These are phyloP conservation scores for Stromatinia cepivora DNA, from an alignment of 2,329 filamentous ascomycete species.

Conservation along the genomic window DNA sequence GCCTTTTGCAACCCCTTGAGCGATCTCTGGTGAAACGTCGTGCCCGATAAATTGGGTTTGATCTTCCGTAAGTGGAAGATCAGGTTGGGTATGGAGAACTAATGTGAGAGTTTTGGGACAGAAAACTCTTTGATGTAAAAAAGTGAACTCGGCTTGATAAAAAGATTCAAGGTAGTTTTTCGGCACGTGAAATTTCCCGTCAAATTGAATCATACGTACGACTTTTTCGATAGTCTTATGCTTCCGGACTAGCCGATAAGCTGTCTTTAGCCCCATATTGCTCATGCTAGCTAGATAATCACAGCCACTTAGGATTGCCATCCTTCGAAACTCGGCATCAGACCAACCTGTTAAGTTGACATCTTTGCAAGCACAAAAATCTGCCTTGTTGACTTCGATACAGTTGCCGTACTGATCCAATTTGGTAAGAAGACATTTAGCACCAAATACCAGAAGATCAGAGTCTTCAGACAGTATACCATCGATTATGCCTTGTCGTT, in stretches of 20 bases:
- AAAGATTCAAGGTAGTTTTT: constrained; percentile 79
- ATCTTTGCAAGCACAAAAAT: constrained; percentile 87
- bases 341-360: constrained; percentile 90
- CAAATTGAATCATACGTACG: constrained; percentile 80
- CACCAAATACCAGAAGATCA: constrained; percentile 92
- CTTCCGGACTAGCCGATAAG: constrained; percentile 85
- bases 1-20: constrained; percentile 73
- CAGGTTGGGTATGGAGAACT: constrained; percentile 71
- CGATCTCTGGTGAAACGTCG: constrained; percentile 66
- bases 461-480: constrained; percentile 97
- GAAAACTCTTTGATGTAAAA: constrained; percentile 92
- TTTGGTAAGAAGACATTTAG: constrained; percentile 87
- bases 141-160: constrained; percentile 84
- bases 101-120: constrained; percentile 71
- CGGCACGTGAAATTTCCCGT: constrained; percentile 81
- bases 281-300: constrained; percentile 89
- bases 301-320: constrained; percentile 96
- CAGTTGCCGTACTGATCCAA: constrained; percentile 92
- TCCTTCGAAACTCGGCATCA: constrained; percentile 84
- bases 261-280: constrained; percentile 88
- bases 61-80: constrained; percentile 61
- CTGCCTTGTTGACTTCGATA: constrained; percentile 83
- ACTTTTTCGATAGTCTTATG: constrained; percentile 84
- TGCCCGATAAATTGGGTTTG: constrained; percentile 81
- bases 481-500: constrained; percentile 77